phyloP scores from a whole-genome alignment of 768 basidiomycete species.

The Rhizopogon vinicolor region DNA sequence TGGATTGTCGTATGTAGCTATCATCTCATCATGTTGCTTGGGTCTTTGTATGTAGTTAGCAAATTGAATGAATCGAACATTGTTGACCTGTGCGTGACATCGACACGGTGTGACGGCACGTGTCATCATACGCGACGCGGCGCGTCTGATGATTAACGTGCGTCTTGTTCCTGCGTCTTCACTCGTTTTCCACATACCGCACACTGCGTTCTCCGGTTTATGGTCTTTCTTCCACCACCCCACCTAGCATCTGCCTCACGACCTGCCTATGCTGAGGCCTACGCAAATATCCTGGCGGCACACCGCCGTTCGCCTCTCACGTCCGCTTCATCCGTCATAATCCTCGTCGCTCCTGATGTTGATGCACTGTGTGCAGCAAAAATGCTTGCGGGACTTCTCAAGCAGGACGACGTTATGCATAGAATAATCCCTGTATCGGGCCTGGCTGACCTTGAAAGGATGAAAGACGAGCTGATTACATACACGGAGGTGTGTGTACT shows the following conservation, averaged over 20 bases:
- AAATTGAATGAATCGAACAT: no score
- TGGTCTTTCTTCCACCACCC: slow-evolving; percentile 73
- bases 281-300: slow-evolving; percentile 62
- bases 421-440: slow-evolving; percentile 87
- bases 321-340: slow-evolving; percentile 78
- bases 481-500: slow-evolving; percentile 56
- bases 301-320: slow-evolving; percentile 71
- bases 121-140: slow-evolving; percentile 5
- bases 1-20: background rate
- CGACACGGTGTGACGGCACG: slow-evolving; percentile 1
- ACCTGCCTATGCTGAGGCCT: slow-evolving; percentile 69
- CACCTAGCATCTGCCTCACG: slow-evolving; percentile 54
- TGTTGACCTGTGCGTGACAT: background rate
- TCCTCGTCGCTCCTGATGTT: slow-evolving; percentile 86
- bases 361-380: slow-evolving; percentile 89
- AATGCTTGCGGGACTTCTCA: slow-evolving; percentile 86
- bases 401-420: slow-evolving; percentile 91
- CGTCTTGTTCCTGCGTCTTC: background rate
- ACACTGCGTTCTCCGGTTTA: slow-evolving; percentile 13
- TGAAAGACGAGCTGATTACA: slow-evolving; percentile 59
- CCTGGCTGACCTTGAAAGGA: slow-evolving; percentile 64
- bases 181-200: background rate
- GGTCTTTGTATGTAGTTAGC: background rate
- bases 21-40: background rate
- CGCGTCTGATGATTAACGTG: slow-evolving; percentile 3